These are phyloP conservation scores for Penicillium brasilianum DNA, from an alignment of 2,329 filamentous ascomycete genomes.

Conservation along the genomic window DNA sequence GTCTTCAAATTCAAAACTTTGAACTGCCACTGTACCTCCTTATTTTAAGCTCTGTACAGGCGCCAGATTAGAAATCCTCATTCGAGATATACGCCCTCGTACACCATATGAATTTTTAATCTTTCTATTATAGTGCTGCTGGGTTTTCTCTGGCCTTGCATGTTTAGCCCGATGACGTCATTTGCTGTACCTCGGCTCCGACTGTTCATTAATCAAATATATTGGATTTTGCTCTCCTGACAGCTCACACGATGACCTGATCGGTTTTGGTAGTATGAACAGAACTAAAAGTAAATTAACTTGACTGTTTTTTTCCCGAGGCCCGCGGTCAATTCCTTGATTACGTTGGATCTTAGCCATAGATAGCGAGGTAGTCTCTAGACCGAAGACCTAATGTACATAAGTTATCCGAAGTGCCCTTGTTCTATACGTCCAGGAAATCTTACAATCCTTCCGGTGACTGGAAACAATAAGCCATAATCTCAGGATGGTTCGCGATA, in stretches of 20 bases:
- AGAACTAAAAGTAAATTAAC: too few species aligned
- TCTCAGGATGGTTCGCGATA: neutral
- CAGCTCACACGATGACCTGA: neutral
- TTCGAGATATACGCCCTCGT: too few species aligned
- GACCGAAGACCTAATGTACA: too few species aligned
- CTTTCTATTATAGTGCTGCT: neutral
- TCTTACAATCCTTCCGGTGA: neutral
- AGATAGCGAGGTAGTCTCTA: neutral
- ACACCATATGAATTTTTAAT: too few species aligned
- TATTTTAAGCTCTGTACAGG: too few species aligned
- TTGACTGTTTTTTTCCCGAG: too few species aligned
- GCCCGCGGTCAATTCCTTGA: neutral
- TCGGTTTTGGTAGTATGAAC: neutral
- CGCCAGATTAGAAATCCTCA: too few species aligned
- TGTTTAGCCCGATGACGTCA: too few species aligned
- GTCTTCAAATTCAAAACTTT: too few species aligned
- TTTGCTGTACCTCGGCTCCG: neutral
- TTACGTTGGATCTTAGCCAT: neutral
- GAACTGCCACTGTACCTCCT: too few species aligned
- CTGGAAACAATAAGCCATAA: neutral
- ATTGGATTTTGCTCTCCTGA: neutral
- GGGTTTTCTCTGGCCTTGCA: too few species aligned
- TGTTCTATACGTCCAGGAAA: neutral
- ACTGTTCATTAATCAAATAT: neutral
- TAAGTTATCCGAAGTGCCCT: too few species aligned